Evolutionary conservation across 805 yeast genomes (phyloP).

Genomic region (Lipomyces starkeyi): DNA sequence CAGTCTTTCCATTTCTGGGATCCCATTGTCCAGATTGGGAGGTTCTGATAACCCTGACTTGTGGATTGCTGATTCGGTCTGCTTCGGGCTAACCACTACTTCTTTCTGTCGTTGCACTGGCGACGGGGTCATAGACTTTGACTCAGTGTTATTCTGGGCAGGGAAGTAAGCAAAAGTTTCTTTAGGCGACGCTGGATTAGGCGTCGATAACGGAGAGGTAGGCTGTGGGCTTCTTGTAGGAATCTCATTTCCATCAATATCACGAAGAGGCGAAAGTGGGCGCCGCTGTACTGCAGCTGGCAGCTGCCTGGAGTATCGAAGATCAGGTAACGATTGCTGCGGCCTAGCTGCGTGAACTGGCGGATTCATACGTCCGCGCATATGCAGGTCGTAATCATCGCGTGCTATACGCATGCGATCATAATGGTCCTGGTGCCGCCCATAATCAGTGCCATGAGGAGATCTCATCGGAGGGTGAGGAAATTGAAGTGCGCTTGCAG

Average conservation of each 20-base stretch:
- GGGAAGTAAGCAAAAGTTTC: not conserved
- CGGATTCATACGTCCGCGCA: not conserved
- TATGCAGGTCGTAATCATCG: not conserved
- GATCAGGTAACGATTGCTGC: constrained; percentile 11
- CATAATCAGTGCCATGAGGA: not conserved
- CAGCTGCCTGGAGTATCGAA: constrained; percentile 16
- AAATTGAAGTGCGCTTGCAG: not conserved
- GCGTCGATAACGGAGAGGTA: not conserved
- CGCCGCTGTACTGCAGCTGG: constrained; percentile 2
- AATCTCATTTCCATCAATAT: constrained; percentile 24
- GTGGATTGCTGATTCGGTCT: not conserved
- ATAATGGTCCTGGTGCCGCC: not conserved
- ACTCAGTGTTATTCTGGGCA: not conserved
- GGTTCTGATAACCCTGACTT: not conserved
- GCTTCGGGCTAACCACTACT: not conserved
- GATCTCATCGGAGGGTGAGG: not conserved
- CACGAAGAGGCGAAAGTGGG: constrained; percentile 25
- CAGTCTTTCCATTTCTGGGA: constrained; percentile 24
- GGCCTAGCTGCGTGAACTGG: not conserved
- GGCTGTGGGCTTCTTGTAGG: constrained; percentile 2
- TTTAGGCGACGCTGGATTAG: not conserved
- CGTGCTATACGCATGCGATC: not conserved
- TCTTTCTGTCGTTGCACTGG: not conserved
- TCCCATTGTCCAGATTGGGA: constrained; percentile 5
- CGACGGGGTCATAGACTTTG: not conserved